phyloP scores from a whole-genome alignment of 768 basidiomycete species.

The Flagelloscypha sp. region DNA sequence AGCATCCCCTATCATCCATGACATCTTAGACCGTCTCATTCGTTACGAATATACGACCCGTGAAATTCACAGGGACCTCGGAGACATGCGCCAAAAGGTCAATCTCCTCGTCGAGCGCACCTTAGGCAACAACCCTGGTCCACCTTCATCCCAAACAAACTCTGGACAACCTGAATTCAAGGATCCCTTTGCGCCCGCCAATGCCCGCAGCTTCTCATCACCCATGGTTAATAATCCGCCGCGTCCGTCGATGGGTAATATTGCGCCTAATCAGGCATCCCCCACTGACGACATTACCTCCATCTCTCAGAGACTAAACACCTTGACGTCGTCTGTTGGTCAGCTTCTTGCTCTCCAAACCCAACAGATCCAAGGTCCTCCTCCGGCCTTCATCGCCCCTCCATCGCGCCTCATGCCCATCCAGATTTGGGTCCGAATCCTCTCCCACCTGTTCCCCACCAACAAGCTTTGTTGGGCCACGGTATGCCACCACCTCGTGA shows the following conservation, averaged over 20 bases:
- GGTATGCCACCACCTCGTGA: slow-evolving; percentile 61
- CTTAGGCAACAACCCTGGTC: slow-evolving; percentile 25
- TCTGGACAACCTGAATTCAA: slow-evolving; percentile 65
- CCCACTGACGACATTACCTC: slow-evolving; percentile 64
- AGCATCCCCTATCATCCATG: slow-evolving; percentile 65
- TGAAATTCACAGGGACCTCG: slow-evolving; percentile 67
- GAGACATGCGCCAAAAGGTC: slow-evolving; percentile 71
- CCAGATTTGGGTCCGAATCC: slow-evolving; percentile 42
- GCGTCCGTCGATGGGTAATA: slow-evolving; percentile 58
- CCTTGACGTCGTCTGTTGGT: slow-evolving; percentile 76
- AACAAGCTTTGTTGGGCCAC: slow-evolving; percentile 41
- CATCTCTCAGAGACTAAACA: slow-evolving; percentile 72
- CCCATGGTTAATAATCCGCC: slow-evolving; percentile 32
- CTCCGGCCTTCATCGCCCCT: slow-evolving; percentile 30
- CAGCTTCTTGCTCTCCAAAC: slow-evolving; percentile 78
- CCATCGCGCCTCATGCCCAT: slow-evolving; percentile 29
- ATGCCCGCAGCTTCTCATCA: slow-evolving; percentile 23
- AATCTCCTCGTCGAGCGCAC: slow-evolving; percentile 67
- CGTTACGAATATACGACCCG: slow-evolving; percentile 63
- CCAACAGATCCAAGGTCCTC: slow-evolving; percentile 50
- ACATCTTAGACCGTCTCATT: slow-evolving; percentile 65
- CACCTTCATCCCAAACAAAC: slow-evolving; percentile 13
- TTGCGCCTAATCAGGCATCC: slow-evolving; percentile 63
- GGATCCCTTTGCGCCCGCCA: slow-evolving; percentile 60
- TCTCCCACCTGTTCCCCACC: slow-evolving; percentile 28